Percentiles rank a stretch among this genome's conserved stretches.
These are phyloP conservation scores for Nyctanthes arbortristis DNA, from an alignment of 257 asterid species.

Conservation along the genomic window DNA sequence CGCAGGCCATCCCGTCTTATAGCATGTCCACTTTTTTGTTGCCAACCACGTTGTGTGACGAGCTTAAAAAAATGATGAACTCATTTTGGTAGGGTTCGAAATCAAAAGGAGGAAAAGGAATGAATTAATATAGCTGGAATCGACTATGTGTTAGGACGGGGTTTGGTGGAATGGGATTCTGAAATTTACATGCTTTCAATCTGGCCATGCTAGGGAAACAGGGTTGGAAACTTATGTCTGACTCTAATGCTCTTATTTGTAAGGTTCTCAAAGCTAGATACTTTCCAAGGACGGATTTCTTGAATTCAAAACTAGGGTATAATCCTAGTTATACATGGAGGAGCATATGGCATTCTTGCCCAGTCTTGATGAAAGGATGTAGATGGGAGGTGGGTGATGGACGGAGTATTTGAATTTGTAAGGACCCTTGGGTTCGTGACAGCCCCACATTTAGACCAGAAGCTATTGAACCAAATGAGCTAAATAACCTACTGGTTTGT, in stretches of 20 bases:
- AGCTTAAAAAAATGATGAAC: no score
- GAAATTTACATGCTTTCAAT: not conserved
- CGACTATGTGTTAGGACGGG: not conserved
- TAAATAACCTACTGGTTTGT: not conserved
- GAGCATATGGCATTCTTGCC: not conserved
- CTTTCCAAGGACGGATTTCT: not conserved
- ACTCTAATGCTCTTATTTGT: not conserved
- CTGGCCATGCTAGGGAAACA: not conserved
- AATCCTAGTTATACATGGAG: not conserved
- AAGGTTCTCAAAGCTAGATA: not conserved
- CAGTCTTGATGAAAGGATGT: not conserved
- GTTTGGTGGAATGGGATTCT: not conserved
- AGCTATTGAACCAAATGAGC: not conserved
- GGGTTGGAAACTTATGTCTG: not conserved
- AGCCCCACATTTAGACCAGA: not conserved
- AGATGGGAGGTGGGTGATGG: not conserved
- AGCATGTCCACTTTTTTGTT: no score
- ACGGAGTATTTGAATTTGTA: not conserved
- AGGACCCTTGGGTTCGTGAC: not conserved
- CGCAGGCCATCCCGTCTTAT: no score
- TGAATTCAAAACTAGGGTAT: not conserved
- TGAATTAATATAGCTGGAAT: not conserved
- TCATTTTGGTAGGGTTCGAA: not conserved
- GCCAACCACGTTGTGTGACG: no score
- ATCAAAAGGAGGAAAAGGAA: not conserved